These are phyloP conservation scores for Colletotrichum tropicale DNA, from an alignment of 2,329 filamentous ascomycete species.

Conservation along the genomic window DNA sequence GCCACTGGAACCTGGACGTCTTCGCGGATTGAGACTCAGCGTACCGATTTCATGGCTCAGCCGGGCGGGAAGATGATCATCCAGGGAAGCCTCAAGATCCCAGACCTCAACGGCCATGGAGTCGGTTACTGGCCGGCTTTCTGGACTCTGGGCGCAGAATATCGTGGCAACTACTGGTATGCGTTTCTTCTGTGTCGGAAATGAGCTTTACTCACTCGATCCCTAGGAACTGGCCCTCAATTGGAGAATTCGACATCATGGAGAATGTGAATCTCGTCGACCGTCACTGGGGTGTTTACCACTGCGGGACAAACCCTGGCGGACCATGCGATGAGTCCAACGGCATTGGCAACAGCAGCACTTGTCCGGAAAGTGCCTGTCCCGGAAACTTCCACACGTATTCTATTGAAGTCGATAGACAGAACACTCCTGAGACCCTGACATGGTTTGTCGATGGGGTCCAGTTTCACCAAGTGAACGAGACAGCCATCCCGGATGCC, in stretches of 20 bases:
- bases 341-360: slow-evolving; percentile 28
- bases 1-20: slow-evolving; percentile 43
- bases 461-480: neutral
- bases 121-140: slow-evolving; percentile 50
- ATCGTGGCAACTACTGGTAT: slow-evolving; percentile 35
- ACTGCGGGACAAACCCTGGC: slow-evolving; percentile 42
- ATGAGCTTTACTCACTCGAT: accelerated
- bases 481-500: neutral
- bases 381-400: slow-evolving; percentile 34
- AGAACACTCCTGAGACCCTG: slow-evolving; percentile 29
- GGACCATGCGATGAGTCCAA: slow-evolving; percentile 45
- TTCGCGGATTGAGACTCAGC: slow-evolving; percentile 45
- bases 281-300: slow-evolving; percentile 38
- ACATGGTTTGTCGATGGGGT: slow-evolving; percentile 37
- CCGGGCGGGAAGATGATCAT: slow-evolving; percentile 22
- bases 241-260: slow-evolving; percentile 49
- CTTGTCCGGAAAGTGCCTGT: slow-evolving; percentile 14
- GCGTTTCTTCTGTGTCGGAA: accelerated
- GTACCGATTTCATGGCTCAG: slow-evolving; percentile 39
- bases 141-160: slow-evolving; percentile 45
- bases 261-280: slow-evolving; percentile 43
- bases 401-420: slow-evolving; percentile 36
- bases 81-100: slow-evolving; percentile 28
- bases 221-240: slow-evolving; percentile 39
- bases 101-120: slow-evolving; percentile 24